Evolutionary conservation across 164 flowering plant genomes (phyloP).

Genomic region (Malania oleifera): DNA sequence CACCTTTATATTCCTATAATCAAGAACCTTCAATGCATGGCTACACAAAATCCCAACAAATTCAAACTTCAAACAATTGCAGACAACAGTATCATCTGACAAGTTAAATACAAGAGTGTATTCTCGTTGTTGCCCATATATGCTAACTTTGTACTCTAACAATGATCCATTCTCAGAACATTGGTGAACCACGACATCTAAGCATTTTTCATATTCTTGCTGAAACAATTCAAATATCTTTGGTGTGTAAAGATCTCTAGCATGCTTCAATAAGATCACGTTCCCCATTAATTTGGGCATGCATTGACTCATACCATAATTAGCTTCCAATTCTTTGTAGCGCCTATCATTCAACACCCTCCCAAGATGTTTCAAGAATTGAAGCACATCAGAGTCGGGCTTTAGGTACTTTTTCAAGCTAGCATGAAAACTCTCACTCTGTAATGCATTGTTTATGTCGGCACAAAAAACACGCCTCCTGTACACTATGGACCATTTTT

Average conservation of each 20-base stretch:
- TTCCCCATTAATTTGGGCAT: constrained; percentile 17
- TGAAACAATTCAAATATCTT: constrained; percentile 25
- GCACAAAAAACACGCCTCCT: constrained; percentile 21
- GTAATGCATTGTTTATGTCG: constrained; percentile 22
- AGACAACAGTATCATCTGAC: constrained; percentile 15
- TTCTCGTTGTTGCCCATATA: constrained; percentile 12
- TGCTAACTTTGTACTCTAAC: constrained; percentile 17
- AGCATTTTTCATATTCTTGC: constrained; percentile 18
- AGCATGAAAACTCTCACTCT: constrained; percentile 16
- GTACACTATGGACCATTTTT: constrained; percentile 33
- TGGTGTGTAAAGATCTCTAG: constrained; percentile 22
- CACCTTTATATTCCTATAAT: constrained; percentile 21
- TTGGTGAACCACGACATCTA: constrained; percentile 16
- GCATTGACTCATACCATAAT: constrained; percentile 12
- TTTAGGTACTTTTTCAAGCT: constrained; percentile 14
- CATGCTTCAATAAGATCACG: constrained; percentile 23
- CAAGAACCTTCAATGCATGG: constrained; percentile 33
- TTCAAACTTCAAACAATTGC: constrained; percentile 25
- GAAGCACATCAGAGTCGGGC: constrained; percentile 15
- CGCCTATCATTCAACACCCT: constrained; percentile 20
- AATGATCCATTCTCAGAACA: constrained; percentile 13
- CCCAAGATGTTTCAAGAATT: constrained; percentile 24
- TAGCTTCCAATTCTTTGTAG: constrained; percentile 19
- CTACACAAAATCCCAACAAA: constrained; percentile 26
- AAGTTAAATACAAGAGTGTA: constrained; percentile 14